phyloP scores from a whole-genome alignment of 1,139 yeast species.

The Blastobotrys indianensis region DNA sequence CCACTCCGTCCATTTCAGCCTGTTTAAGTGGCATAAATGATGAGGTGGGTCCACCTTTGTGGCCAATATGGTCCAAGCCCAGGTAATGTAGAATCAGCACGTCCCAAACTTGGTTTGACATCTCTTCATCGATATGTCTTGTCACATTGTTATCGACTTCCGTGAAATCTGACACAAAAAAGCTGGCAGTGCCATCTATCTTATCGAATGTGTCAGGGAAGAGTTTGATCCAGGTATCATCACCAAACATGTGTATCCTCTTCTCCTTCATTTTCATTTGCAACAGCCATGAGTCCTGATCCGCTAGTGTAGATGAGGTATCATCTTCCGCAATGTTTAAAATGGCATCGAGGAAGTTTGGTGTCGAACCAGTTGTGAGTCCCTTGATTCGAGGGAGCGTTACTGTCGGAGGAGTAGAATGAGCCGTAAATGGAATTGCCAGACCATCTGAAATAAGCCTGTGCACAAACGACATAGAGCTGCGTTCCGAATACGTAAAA shows the following conservation, averaged over 20 bases:
- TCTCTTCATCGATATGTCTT: constrained; percentile 62
- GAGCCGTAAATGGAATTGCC: constrained; percentile 87
- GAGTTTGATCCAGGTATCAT: constrained; percentile 93
- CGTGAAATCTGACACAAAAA: constrained; percentile 88
- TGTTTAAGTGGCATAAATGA: constrained; percentile 77
- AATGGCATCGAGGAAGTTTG: constrained; percentile 92
- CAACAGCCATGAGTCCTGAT: constrained; percentile 81
- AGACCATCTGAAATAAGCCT: constrained; percentile 54
- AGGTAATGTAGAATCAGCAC: constrained; percentile 81
- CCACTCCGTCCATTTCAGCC: constrained; percentile 71
- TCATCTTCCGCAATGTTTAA: constrained; percentile 92
- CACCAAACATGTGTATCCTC: constrained; percentile 81
- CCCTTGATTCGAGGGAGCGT: constrained; percentile 92
- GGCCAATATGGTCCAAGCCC: constrained; percentile 96
- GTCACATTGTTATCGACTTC: constrained; percentile 94
- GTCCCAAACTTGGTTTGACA: constrained; percentile 59
- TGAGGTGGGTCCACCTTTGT: constrained; percentile 87
- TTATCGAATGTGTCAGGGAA: constrained; percentile 63
- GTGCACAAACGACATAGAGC: constrained; percentile 66
- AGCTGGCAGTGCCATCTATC: constrained; percentile 85
- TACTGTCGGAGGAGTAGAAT: constrained; percentile 93
- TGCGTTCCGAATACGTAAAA: constrained; percentile 58
- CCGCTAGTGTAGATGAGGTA: constrained; percentile 61
- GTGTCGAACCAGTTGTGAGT: constrained; percentile 88
- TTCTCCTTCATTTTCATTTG: constrained; percentile 49